These are phyloP conservation scores for Rhypophila decipiens DNA, from an alignment of 495 filamentous ascomycete genomes.

Conservation along the genomic window DNA sequence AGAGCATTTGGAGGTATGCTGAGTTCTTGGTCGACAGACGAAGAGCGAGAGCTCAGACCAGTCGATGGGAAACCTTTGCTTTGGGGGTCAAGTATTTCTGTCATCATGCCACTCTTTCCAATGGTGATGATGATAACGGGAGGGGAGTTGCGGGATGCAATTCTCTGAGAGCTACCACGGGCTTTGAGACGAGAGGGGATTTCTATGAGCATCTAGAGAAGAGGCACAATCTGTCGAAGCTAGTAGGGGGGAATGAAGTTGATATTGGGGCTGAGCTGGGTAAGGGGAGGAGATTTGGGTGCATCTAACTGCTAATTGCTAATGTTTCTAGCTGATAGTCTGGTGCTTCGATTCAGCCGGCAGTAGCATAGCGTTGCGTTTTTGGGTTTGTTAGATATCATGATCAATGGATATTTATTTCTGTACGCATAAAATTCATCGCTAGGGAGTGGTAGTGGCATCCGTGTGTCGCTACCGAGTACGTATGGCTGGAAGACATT, in stretches of 20 bases:
- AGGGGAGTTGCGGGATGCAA: no score
- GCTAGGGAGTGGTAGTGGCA: no score
- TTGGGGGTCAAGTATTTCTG: constrained; percentile 25
- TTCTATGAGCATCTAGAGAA: constrained; percentile 23
- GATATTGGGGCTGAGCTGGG: constrained; percentile 22
- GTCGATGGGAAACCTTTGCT: constrained; percentile 28
- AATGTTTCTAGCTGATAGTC: neutral
- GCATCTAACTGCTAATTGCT: constrained; percentile 5
- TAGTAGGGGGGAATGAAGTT: constrained; percentile 8
- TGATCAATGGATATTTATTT: no score
- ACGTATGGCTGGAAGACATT: no score
- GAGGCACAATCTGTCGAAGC: constrained; percentile 13
- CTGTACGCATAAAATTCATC: no score
- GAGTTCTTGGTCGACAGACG: constrained; percentile 15
- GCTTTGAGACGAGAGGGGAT: constrained; percentile 17
- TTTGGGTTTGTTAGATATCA: no score
- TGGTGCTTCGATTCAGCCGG: neutral
- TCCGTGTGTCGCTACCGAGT: no score
- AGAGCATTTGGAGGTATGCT: constrained; percentile 13
- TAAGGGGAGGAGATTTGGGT: constrained; percentile 23
- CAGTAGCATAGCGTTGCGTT: no score
- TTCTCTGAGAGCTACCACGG: constrained; percentile 14
- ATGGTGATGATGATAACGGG: no score
- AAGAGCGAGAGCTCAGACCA: constrained; percentile 16
- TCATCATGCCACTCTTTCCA: no score